Evolutionary conservation across 225 moss, liverwort and hornwort species (phyloP), one percentile per base, ranked within the genome.

Genomic region (Ulota crispa): DNA sequence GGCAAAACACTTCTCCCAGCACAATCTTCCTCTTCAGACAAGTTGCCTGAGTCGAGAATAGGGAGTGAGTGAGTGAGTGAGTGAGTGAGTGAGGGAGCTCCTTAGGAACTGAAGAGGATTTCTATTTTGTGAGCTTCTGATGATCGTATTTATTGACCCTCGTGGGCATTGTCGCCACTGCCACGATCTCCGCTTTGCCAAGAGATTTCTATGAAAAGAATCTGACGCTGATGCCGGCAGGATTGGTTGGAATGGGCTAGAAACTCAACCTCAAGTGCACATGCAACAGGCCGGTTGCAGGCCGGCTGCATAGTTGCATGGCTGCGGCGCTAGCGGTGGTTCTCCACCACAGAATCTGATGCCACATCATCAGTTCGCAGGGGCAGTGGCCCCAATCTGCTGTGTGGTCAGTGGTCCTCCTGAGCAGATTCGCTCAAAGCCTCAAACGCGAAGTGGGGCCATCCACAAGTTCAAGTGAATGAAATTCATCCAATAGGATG

Each of bases 231-330:
- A 30, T 57, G 32, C 57, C 45, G 57, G 39, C 9, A 9, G 39
- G 39, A 39, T 9, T 39, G 9, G 39, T 57, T 6, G 41, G 37
- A 11, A 64, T 63, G 55, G 54, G 71, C 78, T 32, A 6, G 24
- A 54, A 64, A 27, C 19, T 42, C 2, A 32, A 65, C 72, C 55
- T 64, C 50, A 72, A 60, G 27, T 43, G 45, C 18, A 64, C 75
- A 26, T 75, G 69, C 32, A 18, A 54, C 32, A 63, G 73, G 59
- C 68, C 69, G 14, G 45, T 45, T 45, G 43, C 32, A 63, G 67
- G 59, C 68, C 69, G 14, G 45, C 14, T 45, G 43, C 43, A 43
- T 13, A 14, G 13, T 45, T 64, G 69, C 68, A 41, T 74, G 62
- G 31, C 43, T 28, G 15, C 34, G n/a, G 7, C 12, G 34, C 70